Evolutionary conservation across 1,139 yeast species (phyloP), one percentile per base, ranked within the genome.

Genomic region (Yamadazyma membranifaciens): DNA sequence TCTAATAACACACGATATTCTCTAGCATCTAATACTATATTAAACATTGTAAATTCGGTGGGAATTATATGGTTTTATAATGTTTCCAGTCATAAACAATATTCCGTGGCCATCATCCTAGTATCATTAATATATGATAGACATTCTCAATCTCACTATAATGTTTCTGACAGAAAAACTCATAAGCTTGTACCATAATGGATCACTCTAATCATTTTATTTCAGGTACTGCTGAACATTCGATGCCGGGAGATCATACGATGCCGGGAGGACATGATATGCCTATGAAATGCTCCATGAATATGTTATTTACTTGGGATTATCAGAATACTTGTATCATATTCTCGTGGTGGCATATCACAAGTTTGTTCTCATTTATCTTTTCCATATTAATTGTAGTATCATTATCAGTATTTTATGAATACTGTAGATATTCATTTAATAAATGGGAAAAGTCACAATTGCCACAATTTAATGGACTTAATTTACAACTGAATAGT

Each of bases 291-390:
- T 83, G 89, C 53, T 72, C 78, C n/a, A 81, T 80, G 87, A 75
- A 80, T 59, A 86, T 84, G 92, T 54, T 83, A n/a, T 85, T 86
- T 60, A 85, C 91, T 9, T 87, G 95, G 94, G 78, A 81, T 50
- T 82, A 86, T 67, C 68, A 75, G 39, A 77, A 86, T 57, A 69
- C 86, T 11, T 86, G 95, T 57, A 76, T 86, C 12, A 75, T 86
- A 10, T 84, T 83, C 60, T 62, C 65, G 45, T 83, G 91, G 88
- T 86, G 95, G 95, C 91, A 83, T 50, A 74, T 86, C 37, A 70
- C 67, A 36, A 73, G 81, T 1, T 52, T 62, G n/a, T 34, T 57
- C 1, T 81, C 79, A 10, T 75, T 87, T 40, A 15, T 83, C 2
- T 43, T 78, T 6, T 72, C 88, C 1, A 58, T 84, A 34, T 13